Percentiles rank a stretch among this genome's conserved stretches.
These are phyloP conservation scores for Aquanectria penicillioides DNA, from an alignment of 2,329 filamentous ascomycete species.

Conservation along the genomic window DNA sequence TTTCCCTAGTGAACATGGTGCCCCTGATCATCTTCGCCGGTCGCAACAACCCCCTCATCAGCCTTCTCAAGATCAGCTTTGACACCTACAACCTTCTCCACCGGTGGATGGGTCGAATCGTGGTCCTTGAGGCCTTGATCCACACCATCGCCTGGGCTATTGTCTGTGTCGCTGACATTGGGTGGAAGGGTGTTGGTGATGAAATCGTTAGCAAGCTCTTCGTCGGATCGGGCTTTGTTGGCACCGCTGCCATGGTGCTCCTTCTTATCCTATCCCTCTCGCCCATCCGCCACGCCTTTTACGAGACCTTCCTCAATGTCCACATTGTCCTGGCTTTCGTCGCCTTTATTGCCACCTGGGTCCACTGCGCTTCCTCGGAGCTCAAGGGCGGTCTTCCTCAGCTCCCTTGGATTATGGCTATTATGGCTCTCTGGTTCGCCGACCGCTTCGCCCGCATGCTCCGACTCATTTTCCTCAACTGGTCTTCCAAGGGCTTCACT, in stretches of 20 bases:
- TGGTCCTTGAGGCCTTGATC: conserved; percentile 72
- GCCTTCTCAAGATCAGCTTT: conserved; percentile 85
- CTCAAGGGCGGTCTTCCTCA: conserved; percentile 75
- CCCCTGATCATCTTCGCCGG: conserved; percentile 89
- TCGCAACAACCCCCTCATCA: conserved; percentile 92
- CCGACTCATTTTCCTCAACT: conserved; percentile 74
- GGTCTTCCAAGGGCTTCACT: conserved; percentile 66
- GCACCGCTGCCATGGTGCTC: conserved; percentile 68
- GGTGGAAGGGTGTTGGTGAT: conserved; percentile 66
- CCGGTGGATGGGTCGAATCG: conserved; percentile 81
- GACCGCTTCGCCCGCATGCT: conserved; percentile 75
- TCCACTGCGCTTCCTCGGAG: conserved; percentile 77
- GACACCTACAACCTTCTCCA: conserved; percentile 88
- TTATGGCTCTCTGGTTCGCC: conserved; percentile 79
- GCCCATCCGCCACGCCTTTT: conserved; percentile 90
- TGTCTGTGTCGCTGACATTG: conserved; percentile 73
- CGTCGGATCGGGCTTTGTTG: conserved; percentile 72
- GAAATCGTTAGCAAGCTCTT: conserved; percentile 69
- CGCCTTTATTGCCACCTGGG: conserved; percentile 76
- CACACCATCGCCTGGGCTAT: conserved; percentile 80
- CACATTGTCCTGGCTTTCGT: conserved; percentile 82
- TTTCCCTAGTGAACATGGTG: conserved; percentile 91
- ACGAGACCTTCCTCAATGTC: conserved; percentile 92
- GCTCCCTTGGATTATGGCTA: conserved; percentile 77
- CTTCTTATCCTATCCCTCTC: conserved; percentile 78